Evolutionary conservation across 2,329 filamentous ascomycete genomes (phyloP), one percentile per base, ranked within the genome.

Genomic region (Scytalidium sp.): DNA sequence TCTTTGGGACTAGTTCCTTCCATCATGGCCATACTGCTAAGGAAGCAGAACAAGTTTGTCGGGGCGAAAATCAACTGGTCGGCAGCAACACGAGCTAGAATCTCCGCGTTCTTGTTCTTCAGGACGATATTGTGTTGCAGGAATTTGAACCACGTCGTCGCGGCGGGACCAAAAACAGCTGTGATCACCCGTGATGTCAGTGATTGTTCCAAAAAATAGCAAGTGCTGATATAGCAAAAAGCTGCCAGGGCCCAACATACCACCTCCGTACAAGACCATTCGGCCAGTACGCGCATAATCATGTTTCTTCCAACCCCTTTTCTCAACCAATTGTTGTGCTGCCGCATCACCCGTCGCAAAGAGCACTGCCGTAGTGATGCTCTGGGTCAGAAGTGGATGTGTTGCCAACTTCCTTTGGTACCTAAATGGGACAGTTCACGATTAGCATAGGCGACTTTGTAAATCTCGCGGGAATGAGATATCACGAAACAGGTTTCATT

Each of bases 321-420:
- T 85, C 73, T 97, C 93, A 52, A 99, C 88, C 29, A 83, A 77
- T 72, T 97, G 93, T 72, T 99, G 94, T 32, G 94, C 90, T 58
- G 95, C 85, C 53, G 87, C 78, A 73, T 99, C 94, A 62, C 94
- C 94, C 13, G 91, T 89, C 51, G 88, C 92, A 68, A 97, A 99
- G 56, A 99, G 85, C 52, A 97, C 80, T 44, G 90, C 88, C 36
- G 93, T 97, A 50, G 91, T 96, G 61, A 96, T 74, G 67, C 87
- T 89, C 76, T 96, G 90, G 10, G 93, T 97, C 64, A 97, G 82
- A 60, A 97, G 76, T 52, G 93, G 93, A 65, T 88, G 83, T 63
- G 84, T 81, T 60, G 87, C 85, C 67, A 97, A 78, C 70, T 83
- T 88, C 65, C 83, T 78, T 72, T 95, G 90, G 75, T 97, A 97